These are phyloP conservation scores for Prillingera fragicola DNA, from an alignment of 1,284 basidiomycete species.

Conservation along the genomic window DNA sequence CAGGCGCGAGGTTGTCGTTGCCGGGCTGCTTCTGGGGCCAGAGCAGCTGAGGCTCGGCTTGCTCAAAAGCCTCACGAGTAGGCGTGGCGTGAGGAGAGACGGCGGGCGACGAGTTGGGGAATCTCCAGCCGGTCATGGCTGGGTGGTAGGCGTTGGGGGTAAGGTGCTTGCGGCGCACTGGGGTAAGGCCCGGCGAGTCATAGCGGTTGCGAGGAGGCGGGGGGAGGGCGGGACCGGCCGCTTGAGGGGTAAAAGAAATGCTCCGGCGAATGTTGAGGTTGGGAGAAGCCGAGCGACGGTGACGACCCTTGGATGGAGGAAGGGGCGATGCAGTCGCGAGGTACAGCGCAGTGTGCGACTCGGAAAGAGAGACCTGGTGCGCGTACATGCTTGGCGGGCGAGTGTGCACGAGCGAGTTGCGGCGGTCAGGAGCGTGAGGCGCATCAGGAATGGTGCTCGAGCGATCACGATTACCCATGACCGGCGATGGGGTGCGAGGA, in stretches of 20 bases:
- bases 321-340: conserved; percentile 41
- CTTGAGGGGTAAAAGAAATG: conserved; percentile 35
- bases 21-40: not conserved
- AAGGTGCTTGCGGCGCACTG: conserved; percentile 21
- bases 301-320: conserved; percentile 8
- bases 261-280: conserved; percentile 28
- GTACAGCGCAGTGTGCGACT: conserved; percentile 44
- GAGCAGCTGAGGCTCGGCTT: not conserved
- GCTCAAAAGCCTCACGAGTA: not conserved
- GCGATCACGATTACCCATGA: conserved; percentile 15
- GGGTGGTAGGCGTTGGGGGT: conserved; percentile 32
- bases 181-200: conserved; percentile 24
- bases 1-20: conserved; percentile 9
- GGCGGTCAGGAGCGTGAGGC: conserved; percentile 9
- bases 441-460: conserved; percentile 12
- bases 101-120: conserved; percentile 25
- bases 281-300: conserved; percentile 33
- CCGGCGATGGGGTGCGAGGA: conserved; percentile 34
- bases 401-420: conserved; percentile 6
- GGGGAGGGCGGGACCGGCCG: conserved; percentile 30
- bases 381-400: conserved; percentile 28
- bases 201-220: conserved; percentile 10
- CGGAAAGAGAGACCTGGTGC: conserved; percentile 42
- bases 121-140: conserved; percentile 38
- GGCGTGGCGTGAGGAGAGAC: not conserved